Evolutionary conservation across 108 stramenopile genomes (phyloP).

Genomic region (Skeletonema menzelii): DNA sequence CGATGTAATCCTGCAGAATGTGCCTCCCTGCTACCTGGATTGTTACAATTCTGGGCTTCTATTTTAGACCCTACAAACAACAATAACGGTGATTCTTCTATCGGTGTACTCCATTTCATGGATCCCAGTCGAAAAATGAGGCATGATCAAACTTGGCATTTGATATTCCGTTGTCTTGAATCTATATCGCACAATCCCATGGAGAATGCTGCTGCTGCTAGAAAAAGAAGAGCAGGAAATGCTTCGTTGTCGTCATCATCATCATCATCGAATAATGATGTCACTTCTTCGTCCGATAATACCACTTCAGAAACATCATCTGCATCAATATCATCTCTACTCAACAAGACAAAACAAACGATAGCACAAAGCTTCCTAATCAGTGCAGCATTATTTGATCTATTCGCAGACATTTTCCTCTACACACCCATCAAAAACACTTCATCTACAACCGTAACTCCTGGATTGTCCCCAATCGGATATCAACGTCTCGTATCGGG

Average conservation of each 20-base stretch:
- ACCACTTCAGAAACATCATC: background rate
- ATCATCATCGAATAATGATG: background rate
- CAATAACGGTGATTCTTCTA: background rate
- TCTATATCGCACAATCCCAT: constrained; percentile 18
- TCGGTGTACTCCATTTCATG: constrained; percentile 9
- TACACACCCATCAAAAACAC: constrained; percentile 36
- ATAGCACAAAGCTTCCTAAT: constrained; percentile 14
- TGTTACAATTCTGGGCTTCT: constrained; percentile 48
- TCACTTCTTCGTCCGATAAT: background rate
- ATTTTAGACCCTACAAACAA: background rate
- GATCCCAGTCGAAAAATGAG: constrained; percentile 47
- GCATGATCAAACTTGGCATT: constrained; percentile 67
- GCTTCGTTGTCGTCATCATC: background rate
- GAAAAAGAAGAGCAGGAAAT: background rate
- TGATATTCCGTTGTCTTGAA: constrained; percentile 66
- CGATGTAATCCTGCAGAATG: constrained; percentile 44
- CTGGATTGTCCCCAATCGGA: constrained; percentile 62
- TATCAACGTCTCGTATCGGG: constrained; percentile 57
- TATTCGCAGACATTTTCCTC: constrained; percentile 62
- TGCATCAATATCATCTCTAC: constrained; percentile 2
- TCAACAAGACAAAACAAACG: constrained; percentile 6
- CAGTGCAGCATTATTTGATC: constrained; percentile 60
- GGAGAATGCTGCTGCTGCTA: constrained; percentile 25
- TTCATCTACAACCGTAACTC: constrained; percentile 46
- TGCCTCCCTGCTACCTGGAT: constrained; percentile 51